Evolutionary conservation across 805 yeast species (phyloP).

Genomic region (Teunomyces cretensis): DNA sequence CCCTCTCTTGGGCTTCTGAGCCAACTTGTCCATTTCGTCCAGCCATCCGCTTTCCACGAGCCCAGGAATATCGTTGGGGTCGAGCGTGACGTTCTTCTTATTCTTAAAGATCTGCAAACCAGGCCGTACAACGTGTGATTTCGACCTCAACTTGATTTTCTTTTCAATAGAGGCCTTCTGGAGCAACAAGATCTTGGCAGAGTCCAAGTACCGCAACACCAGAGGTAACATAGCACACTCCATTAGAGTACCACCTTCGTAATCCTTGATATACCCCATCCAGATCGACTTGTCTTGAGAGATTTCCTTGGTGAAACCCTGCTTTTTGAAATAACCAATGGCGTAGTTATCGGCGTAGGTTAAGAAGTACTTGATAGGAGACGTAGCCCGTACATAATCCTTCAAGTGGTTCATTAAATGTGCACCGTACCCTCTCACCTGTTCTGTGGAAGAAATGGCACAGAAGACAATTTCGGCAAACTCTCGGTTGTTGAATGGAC

Average conservation of each 20-base stretch:
- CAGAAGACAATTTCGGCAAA: slow-evolving; percentile 99
- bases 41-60: slow-evolving; percentile 95
- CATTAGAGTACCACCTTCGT: slow-evolving; percentile 98
- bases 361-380: slow-evolving; percentile 79
- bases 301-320: slow-evolving; percentile 95
- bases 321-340: slow-evolving; percentile 96
- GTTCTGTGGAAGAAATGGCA: slow-evolving; percentile 96
- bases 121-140: slow-evolving; percentile 76
- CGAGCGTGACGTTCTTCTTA: slow-evolving; percentile 48
- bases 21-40: slow-evolving; percentile 95
- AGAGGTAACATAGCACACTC: slow-evolving; percentile 93
- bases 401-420: slow-evolving; percentile 97
- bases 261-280: slow-evolving; percentile 99
- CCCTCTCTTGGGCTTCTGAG: slow-evolving; percentile 90
- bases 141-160: slow-evolving; percentile 76
- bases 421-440: slow-evolving; percentile 98
- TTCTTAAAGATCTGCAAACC: slow-evolving; percentile 72
- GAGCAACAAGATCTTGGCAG: slow-evolving; percentile 76
- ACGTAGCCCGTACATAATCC: slow-evolving; percentile 88
- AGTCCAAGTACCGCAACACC: slow-evolving; percentile 78
- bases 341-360: slow-evolving; percentile 99
- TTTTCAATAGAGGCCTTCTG: slow-evolving; percentile 90
- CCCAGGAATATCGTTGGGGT: slow-evolving; percentile 85
- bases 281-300: slow-evolving; percentile 80
- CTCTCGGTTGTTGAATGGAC: slow-evolving; percentile 86